Percentiles rank a stretch among this genome's conserved stretches.
Conservation (phyloP, 352 stramenopile genomes). For the Phytophthora pistaciae region DNA sequence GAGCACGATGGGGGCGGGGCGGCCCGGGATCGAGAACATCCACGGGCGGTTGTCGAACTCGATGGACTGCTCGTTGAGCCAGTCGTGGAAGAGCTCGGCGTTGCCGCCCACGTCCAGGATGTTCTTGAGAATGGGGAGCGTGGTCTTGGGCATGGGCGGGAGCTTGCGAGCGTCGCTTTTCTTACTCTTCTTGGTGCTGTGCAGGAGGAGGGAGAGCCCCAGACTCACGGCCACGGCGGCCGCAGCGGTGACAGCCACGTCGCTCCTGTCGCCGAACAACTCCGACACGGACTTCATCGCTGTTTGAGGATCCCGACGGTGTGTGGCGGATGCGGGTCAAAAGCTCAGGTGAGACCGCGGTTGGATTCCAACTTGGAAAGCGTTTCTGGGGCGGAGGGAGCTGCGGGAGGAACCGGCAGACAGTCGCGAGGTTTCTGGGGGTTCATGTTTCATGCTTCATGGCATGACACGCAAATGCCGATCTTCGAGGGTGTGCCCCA, state of each 20-base stretch:
- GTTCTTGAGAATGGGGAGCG: slow-evolving; percentile 44
- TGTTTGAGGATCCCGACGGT: not conserved
- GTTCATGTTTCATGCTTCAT: too few species aligned
- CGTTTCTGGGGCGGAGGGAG: too few species aligned
- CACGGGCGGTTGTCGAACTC: slow-evolving; percentile 41
- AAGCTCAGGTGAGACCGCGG: not conserved
- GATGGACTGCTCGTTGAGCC: slow-evolving; percentile 41
- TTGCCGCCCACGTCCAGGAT: slow-evolving; percentile 29
- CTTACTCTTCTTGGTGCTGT: slow-evolving; percentile 22
- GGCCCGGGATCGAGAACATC: slow-evolving; percentile 35
- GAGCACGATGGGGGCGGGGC: slow-evolving; percentile 42
- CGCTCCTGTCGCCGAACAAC: slow-evolving; percentile 10
- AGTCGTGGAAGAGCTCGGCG: slow-evolving; percentile 46
- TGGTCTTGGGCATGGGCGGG: slow-evolving; percentile 26
- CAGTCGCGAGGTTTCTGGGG: too few species aligned
- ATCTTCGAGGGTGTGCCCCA: too few species aligned
- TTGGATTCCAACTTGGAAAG: too few species aligned
- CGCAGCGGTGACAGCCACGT: slow-evolving; percentile 5
- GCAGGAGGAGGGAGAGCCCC: slow-evolving; percentile 24
- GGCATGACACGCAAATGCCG: too few species aligned
- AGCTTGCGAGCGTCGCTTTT: slow-evolving; percentile 14
- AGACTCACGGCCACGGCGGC: slow-evolving; percentile 22
- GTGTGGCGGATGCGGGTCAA: not conserved
- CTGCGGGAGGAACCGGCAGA: too few species aligned
- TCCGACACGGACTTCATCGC: slow-evolving; percentile 12